Percentiles rank a stretch among this genome's conserved stretches.
These are phyloP conservation scores for Aspergillus oerlinghausenensis DNA, from an alignment of 2,329 filamentous ascomycete genomes.

Conservation along the genomic window DNA sequence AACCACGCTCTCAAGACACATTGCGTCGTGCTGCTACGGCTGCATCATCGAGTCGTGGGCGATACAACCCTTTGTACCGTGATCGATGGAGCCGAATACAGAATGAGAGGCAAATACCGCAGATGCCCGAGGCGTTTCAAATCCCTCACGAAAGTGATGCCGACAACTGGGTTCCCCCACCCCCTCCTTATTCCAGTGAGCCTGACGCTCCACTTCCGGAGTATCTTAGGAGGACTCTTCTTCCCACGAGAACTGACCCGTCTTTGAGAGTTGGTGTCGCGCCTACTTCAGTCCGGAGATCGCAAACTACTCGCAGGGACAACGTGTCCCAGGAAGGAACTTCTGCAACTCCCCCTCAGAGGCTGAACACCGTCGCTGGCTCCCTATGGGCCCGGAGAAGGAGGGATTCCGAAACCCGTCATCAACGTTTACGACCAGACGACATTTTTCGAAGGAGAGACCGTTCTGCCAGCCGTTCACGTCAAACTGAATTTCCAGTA, in stretches of 20 bases:
- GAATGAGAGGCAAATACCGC: constrained; percentile 6
- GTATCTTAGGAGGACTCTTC: constrained; percentile 29
- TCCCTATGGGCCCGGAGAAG: constrained; percentile 15
- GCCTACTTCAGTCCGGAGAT: constrained; percentile 14
- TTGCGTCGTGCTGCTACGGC: constrained; percentile 68
- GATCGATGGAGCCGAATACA: constrained; percentile 41
- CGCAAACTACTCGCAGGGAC: constrained; percentile 24
- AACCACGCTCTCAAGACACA: constrained; percentile 65
- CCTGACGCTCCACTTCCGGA: constrained; percentile 36
- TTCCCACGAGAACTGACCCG: constrained; percentile 23
- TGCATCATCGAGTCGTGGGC: constrained; percentile 67
- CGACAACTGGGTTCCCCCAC: constrained; percentile 83
- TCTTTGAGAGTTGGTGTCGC: constrained; percentile 7
- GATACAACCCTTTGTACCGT: constrained; percentile 53
- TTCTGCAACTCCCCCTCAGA: constrained; percentile 23
- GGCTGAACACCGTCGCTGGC: constrained; percentile 24
- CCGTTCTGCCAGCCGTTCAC: constrained; percentile 4
- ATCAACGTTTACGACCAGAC: constrained; percentile 10
- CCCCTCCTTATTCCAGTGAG: constrained; percentile 62
- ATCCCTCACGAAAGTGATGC: constrained; percentile 82
- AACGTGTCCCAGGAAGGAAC: constrained; percentile 16
- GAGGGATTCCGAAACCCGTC: constrained; percentile 13
- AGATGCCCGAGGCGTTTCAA: constrained; percentile 39
- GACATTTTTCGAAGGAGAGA: constrained; percentile 9
- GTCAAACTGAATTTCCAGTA: background rate